Evolutionary conservation across 2,329 filamentous ascomycete species (phyloP).

Genomic region (Neopestalotiopsis rosae): DNA sequence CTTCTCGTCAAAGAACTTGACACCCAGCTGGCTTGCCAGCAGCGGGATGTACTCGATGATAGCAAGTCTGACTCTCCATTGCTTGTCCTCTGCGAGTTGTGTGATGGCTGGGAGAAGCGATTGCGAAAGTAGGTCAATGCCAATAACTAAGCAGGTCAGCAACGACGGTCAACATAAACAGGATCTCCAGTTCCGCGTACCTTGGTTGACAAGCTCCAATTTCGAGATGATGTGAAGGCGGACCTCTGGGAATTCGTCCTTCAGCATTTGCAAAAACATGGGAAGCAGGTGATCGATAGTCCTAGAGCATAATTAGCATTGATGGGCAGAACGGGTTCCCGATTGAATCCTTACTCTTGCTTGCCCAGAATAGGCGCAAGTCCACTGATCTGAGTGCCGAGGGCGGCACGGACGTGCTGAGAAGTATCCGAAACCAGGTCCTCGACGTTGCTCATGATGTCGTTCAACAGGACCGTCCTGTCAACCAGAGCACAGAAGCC

Average conservation of each 20-base stretch:
- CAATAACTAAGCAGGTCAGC: slow-evolving; percentile 72
- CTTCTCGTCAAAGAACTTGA: slow-evolving; percentile 98
- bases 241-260: slow-evolving; percentile 98
- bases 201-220: slow-evolving; percentile 95
- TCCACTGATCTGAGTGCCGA: slow-evolving; percentile 96
- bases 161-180: background rate
- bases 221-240: slow-evolving; percentile 99
- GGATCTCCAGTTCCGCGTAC: slow-evolving; percentile 49
- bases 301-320: slow-evolving; percentile 49
- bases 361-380: slow-evolving; percentile 96
- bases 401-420: slow-evolving; percentile 93
- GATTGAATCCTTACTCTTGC: slow-evolving; percentile 77
- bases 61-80: slow-evolving; percentile 96
- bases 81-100: slow-evolving; percentile 97
- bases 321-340: background rate
- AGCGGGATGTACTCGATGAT: slow-evolving; percentile 99
- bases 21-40: slow-evolving; percentile 91
- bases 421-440: slow-evolving; percentile 95
- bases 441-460: slow-evolving; percentile 96
- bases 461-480: slow-evolving; percentile 84
- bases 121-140: slow-evolving; percentile 95
- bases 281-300: slow-evolving; percentile 96
- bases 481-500: slow-evolving; percentile 94
- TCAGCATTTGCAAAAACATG: slow-evolving; percentile 99
- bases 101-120: slow-evolving; percentile 97